A percentile compares a stretch with the other conserved stretches of the same genome.
Conservation (phyloP, 352 stramenopile genomes). For the Pythium rhizo-oryzae region DNA sequence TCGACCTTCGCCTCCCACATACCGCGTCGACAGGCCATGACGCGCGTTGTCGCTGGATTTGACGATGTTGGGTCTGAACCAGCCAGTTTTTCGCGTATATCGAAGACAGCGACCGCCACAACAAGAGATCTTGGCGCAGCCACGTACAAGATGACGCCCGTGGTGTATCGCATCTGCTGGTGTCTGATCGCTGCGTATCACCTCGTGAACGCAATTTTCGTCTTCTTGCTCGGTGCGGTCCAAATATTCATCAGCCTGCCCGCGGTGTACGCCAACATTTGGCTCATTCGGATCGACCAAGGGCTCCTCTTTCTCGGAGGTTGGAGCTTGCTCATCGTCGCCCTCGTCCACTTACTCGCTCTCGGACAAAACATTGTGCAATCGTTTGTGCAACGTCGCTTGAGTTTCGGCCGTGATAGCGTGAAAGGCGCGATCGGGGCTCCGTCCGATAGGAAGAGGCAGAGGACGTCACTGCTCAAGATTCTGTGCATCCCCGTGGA, state of each 20-base stretch:
- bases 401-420: not conserved
- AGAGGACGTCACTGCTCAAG: not conserved
- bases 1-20: too few relatives aligned
- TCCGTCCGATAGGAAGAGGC: too few relatives aligned
- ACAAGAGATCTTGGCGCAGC: not conserved
- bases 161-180: not conserved
- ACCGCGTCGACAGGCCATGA: too few relatives aligned
- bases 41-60: too few relatives aligned
- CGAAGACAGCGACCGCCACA: too few relatives aligned
- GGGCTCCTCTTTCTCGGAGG: not conserved
- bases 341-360: not conserved
- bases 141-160: not conserved
- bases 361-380: not conserved
- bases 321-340: not conserved
- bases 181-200: not conserved
- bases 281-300: not conserved
- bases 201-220: not conserved
- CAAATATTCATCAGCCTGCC: not conserved
- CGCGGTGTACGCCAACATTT: not conserved
- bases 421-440: too few relatives aligned
- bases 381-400: not conserved
- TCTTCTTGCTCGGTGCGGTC: not conserved
- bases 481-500: not conserved
- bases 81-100: too few relatives aligned
- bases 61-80: too few relatives aligned